Conservation (phyloP, 306 rosid species). For the Cucumis sativus region Cucumber_9930_V3 NC_026657.2:23215501-23216000, state of each 20-base stretch:
- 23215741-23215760: not conserved
- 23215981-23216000: not conserved
- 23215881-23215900: not conserved
- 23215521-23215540: not conserved
- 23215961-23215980: not conserved
- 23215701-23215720: not conserved
- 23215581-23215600: not conserved
- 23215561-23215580: not conserved
- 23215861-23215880: not conserved
- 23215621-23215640: not conserved
- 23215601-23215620: not conserved
- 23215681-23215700: not conserved
- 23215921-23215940: not conserved
- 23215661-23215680: not conserved
- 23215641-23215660: not conserved
- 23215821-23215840: not conserved
- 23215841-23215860: not conserved
- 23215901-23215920: not conserved
- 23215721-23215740: not conserved
- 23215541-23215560: not conserved
- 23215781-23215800: not conserved
- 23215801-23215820: not conserved
- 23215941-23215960: not conserved
- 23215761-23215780: not conserved
- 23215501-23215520: slow-evolving; percentile 41